Conservation (phyloP, 352 stramenopile genomes). For the Globisporangium cederbergense region DNA sequence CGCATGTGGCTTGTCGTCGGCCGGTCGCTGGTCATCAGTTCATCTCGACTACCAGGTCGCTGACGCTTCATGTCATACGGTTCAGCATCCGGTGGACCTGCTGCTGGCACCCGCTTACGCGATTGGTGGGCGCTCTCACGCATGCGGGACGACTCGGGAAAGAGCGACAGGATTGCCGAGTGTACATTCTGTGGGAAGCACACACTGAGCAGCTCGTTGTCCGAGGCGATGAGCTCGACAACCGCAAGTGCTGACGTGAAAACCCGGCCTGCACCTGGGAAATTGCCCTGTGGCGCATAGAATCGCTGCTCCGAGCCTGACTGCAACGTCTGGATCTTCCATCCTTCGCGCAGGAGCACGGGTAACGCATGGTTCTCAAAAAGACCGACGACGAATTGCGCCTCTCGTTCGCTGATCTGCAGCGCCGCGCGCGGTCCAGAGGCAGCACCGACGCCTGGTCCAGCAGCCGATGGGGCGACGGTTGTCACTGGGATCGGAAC, state of each 20-base stretch:
- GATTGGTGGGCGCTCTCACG: neutral
- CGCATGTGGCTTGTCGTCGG: constrained; percentile 7
- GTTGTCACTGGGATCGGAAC: neutral
- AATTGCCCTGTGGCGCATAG: constrained; percentile 32
- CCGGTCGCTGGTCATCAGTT: neutral
- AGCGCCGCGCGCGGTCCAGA: constrained; percentile 19
- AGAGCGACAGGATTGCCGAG: constrained; percentile 63
- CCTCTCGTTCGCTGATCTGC: constrained; percentile 69
- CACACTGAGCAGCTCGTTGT: constrained; percentile 48
- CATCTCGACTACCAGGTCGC: constrained; percentile 18
- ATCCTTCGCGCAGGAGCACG: constrained; percentile 58
- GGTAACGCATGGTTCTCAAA: constrained; percentile 82
- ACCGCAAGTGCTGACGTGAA: constrained; percentile 64
- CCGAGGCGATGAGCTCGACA: constrained; percentile 69
- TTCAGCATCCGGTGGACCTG: constrained; percentile 9
- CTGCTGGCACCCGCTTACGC: constrained; percentile 21
- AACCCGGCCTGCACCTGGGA: constrained; percentile 27
- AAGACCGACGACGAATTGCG: constrained; percentile 67
- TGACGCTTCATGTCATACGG: constrained; percentile 32
- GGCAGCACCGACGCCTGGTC: neutral
- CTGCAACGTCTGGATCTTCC: constrained; percentile 43
- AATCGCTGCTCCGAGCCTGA: constrained; percentile 37
- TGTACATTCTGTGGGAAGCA: constrained; percentile 79
- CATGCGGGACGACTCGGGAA: constrained; percentile 29
- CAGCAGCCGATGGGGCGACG: neutral